Percentiles rank a stretch among this genome's conserved stretches.
These are phyloP conservation scores for Aphanomyces invadans DNA, from an alignment of 352 stramenopile genomes.

Conservation along the genomic window DNA sequence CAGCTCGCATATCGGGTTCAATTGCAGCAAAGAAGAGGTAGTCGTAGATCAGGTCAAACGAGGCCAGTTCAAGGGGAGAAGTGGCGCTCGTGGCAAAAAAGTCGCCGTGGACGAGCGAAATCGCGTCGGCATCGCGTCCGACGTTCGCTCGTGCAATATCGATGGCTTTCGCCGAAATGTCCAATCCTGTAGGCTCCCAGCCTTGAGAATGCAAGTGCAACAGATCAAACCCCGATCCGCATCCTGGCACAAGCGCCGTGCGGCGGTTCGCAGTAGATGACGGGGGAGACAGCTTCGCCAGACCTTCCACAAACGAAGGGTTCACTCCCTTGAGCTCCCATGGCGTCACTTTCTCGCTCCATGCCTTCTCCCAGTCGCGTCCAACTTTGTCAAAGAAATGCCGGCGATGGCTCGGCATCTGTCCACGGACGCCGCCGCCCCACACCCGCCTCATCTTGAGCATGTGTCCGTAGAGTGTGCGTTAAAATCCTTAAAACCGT, in stretches of 20 bases:
- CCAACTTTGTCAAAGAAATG: constrained; percentile 21
- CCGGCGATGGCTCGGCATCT: background rate
- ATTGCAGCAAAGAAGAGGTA: constrained; percentile 23
- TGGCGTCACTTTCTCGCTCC: constrained; percentile 10
- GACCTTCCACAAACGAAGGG: constrained; percentile 16
- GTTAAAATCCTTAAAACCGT: no score
- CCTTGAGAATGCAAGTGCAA: constrained; percentile 11
- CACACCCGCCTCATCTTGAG: background rate
- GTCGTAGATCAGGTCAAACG: constrained; percentile 19
- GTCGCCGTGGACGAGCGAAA: background rate
- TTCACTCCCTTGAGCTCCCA: constrained; percentile 19
- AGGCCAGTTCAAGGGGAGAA: background rate
- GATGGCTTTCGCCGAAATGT: constrained; percentile 15
- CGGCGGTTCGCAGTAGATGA: no score
- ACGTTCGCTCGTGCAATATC: background rate
- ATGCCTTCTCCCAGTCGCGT: constrained; percentile 10
- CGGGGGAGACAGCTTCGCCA: background rate
- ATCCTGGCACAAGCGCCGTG: constrained; percentile 1
- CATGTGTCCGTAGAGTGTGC: background rate
- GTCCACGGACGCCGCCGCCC: background rate
- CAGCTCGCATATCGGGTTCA: constrained; percentile 4
- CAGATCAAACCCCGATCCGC: constrained; percentile 17
- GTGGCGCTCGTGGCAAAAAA: background rate
- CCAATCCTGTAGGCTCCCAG: constrained; percentile 7
- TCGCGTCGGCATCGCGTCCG: background rate